These are phyloP conservation scores for Cyphellophora attinorum DNA, from an alignment of 2,329 filamentous ascomycete species.

Conservation along the genomic window DNA sequence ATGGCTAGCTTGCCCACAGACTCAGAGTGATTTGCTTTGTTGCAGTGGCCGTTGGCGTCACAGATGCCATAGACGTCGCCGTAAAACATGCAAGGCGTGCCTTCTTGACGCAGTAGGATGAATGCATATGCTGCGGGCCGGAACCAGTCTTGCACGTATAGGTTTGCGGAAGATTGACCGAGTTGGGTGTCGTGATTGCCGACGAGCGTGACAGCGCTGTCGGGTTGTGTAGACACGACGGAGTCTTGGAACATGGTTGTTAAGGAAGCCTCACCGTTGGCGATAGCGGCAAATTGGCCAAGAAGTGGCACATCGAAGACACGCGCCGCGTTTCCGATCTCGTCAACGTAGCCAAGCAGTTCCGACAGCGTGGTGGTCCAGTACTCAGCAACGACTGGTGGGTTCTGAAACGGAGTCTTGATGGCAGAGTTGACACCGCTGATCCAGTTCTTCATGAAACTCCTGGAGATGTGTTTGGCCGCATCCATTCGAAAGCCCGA, in stretches of 20 bases:
- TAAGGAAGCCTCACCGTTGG: constrained; percentile 45
- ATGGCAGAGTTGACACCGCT: constrained; percentile 41
- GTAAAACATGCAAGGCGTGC: constrained; percentile 60
- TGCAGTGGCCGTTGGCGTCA: constrained; percentile 37
- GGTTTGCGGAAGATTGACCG: constrained; percentile 11
- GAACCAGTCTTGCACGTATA: constrained; percentile 33
- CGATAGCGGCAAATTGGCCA: constrained; percentile 57
- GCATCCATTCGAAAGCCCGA: constrained; percentile 64
- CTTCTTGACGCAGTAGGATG: constrained; percentile 52
- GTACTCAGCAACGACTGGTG: constrained; percentile 62
- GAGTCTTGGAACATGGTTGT: constrained; percentile 52
- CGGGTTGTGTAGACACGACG: constrained; percentile 44
- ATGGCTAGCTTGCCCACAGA: constrained; percentile 41
- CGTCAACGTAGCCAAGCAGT: constrained; percentile 48
- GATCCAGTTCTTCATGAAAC: constrained; percentile 57
- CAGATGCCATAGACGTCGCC: constrained; percentile 59
- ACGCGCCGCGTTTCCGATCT: constrained; percentile 48
- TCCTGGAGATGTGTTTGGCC: constrained; percentile 58
- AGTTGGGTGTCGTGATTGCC: constrained; percentile 41
- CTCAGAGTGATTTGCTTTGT: constrained; percentile 47
- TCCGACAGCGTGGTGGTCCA: constrained; percentile 51
- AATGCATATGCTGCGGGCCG: constrained; percentile 63
- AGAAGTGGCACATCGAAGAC: constrained; percentile 62
- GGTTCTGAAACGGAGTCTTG: constrained; percentile 36
- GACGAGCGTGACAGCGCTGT: constrained; percentile 48